phyloP scores from a whole-genome alignment of 306 rosid species.

The Begonia loranthoides region DNA sequence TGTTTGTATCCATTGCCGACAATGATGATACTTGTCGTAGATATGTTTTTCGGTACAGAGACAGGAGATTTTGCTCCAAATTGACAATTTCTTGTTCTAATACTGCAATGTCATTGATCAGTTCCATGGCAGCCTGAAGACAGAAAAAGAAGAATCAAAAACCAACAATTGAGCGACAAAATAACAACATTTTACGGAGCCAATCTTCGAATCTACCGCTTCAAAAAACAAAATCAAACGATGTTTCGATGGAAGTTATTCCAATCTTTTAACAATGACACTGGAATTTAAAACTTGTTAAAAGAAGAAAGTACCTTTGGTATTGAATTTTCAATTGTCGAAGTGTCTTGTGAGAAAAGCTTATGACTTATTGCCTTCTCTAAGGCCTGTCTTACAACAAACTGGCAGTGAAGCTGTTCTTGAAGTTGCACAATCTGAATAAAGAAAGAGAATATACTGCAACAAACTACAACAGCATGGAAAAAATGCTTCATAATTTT shows the following conservation, averaged over 20 bases:
- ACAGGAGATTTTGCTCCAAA: conserved; percentile 70
- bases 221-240: neutral
- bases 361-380: conserved; percentile 48
- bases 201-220: neutral
- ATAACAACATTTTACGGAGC: too few species aligned
- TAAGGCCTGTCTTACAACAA: conserved; percentile 38
- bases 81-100: conserved; percentile 65
- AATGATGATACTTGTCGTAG: conserved; percentile 35
- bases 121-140: conserved; percentile 50
- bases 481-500: too few species aligned
- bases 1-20: conserved; percentile 28
- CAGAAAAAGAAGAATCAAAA: conserved; percentile 7
- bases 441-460: conserved; percentile 12
- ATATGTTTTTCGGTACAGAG: conserved; percentile 59
- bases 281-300: neutral
- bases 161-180: neutral
- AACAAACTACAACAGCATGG: conserved; percentile 3
- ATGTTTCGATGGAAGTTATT: neutral
- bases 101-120: conserved; percentile 65
- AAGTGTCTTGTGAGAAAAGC: conserved; percentile 35
- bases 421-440: conserved; percentile 64
- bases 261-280: too few species aligned
- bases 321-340: conserved; percentile 30
- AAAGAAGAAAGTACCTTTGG: conserved; percentile 42
- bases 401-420: conserved; percentile 56